A percentile compares a stretch with the other conserved stretches of the same genome.
Evolutionary conservation across 176 grass and related monocot genomes (phyloP).

Genomic region (Avena insularis): DNA sequence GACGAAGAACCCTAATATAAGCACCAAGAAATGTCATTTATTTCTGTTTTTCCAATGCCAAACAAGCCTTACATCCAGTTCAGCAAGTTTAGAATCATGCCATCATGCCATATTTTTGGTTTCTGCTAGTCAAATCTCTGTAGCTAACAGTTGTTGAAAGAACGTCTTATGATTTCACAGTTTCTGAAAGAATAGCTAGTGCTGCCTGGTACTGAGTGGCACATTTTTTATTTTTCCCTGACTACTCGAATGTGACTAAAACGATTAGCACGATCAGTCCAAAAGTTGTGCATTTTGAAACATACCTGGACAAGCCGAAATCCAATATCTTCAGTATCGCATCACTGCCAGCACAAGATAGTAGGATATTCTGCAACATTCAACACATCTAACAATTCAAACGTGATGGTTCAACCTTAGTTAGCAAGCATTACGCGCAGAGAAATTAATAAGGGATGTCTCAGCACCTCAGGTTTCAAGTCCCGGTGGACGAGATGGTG

Average conservation of each 20-base stretch:
- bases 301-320: conserved; percentile 63
- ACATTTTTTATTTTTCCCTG: background rate
- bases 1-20: conserved; percentile 55
- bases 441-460: background rate
- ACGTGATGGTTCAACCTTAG: background rate
- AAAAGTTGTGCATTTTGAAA: background rate
- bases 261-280: background rate
- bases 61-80: background rate
- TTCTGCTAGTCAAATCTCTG: background rate
- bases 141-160: too few species aligned
- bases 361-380: conserved; percentile 57
- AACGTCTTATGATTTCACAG: background rate
- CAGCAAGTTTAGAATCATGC: background rate
- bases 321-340: conserved; percentile 68
- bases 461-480: conserved; percentile 66
- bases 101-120: too few species aligned
- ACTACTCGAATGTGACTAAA: background rate
- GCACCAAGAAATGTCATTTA: background rate
- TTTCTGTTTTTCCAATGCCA: background rate
- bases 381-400: background rate
- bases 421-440: background rate
- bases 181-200: background rate
- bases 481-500: conserved; percentile 74
- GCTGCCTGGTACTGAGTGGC: background rate
- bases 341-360: conserved; percentile 33